Evolutionary conservation across 2,329 filamentous ascomycete genomes (phyloP).

Genomic region (Aspergillus sp.): DNA sequence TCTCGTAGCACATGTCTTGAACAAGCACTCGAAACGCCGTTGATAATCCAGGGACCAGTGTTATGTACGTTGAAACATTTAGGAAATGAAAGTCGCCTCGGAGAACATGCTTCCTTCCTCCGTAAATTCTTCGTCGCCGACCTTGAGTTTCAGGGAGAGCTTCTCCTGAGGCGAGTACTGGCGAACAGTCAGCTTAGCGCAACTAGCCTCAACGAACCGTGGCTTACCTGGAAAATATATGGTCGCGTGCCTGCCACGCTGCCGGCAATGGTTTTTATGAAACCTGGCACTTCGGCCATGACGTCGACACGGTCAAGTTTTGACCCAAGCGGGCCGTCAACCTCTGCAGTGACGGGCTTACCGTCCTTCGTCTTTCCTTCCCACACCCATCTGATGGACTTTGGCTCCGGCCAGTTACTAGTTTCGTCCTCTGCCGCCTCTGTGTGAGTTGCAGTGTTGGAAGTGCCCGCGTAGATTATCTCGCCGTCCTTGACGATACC

Average conservation of each 20-base stretch:
- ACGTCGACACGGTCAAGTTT: slow-evolving; percentile 84
- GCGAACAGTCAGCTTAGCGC: slow-evolving; percentile 17
- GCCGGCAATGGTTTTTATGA: slow-evolving; percentile 91
- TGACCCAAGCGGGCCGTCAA: slow-evolving; percentile 69
- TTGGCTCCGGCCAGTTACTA: slow-evolving; percentile 88
- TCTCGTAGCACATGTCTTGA: slow-evolving; percentile 30
- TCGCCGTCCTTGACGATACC: slow-evolving; percentile 78
- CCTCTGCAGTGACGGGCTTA: slow-evolving; percentile 66
- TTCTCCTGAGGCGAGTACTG: slow-evolving; percentile 70
- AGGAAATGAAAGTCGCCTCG: slow-evolving; percentile 96
- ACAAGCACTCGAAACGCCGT: slow-evolving; percentile 33
- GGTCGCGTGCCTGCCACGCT: slow-evolving; percentile 88
- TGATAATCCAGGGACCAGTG: slow-evolving; percentile 20
- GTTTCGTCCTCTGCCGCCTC: slow-evolving; percentile 69
- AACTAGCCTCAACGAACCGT: not conserved
- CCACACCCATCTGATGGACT: slow-evolving; percentile 74
- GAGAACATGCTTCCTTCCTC: slow-evolving; percentile 80
- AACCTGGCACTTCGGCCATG: slow-evolving; percentile 93
- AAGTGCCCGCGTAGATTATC: slow-evolving; percentile 70
- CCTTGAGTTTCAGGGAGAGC: slow-evolving; percentile 76
- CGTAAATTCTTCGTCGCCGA: slow-evolving; percentile 73
- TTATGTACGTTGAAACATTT: slow-evolving; percentile 32
- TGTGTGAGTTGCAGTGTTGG: slow-evolving; percentile 67
- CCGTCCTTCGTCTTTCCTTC: slow-evolving; percentile 73
- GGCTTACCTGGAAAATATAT: slow-evolving; percentile 89